Evolutionary conservation across 139 green algal genomes (phyloP).

Genomic region (Nannochloris sp.): DNA sequence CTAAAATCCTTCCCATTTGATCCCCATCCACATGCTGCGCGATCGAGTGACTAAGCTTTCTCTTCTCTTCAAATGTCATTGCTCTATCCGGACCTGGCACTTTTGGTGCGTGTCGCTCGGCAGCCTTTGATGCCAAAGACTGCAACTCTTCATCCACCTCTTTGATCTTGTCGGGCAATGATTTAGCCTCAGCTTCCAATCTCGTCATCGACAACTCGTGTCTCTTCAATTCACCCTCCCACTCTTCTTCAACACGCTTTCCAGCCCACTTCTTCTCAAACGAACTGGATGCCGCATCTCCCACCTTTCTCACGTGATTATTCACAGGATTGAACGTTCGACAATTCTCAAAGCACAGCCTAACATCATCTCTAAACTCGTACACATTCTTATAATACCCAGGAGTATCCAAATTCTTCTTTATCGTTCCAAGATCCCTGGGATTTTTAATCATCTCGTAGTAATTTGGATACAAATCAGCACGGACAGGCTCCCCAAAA

Average conservation of each 20-base stretch:
- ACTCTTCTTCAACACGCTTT: slow-evolving; percentile 33
- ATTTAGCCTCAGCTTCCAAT: slow-evolving; percentile 25
- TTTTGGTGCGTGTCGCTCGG: not conserved
- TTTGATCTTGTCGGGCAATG: slow-evolving; percentile 29
- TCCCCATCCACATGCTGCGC: slow-evolving; percentile 33
- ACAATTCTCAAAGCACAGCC: slow-evolving; percentile 51
- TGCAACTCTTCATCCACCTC: slow-evolving; percentile 39
- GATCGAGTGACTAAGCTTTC: slow-evolving; percentile 28
- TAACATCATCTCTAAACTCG: slow-evolving; percentile 46
- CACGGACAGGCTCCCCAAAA: slow-evolving; percentile 31
- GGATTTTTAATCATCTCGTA: slow-evolving; percentile 58
- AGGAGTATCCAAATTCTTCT: slow-evolving; percentile 12
- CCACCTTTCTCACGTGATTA: slow-evolving; percentile 39
- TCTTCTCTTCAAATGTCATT: slow-evolving; percentile 63
- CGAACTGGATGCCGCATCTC: slow-evolving; percentile 30
- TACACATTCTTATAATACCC: slow-evolving; percentile 32
- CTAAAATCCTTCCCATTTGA: slow-evolving; percentile 36
- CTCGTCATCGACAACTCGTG: slow-evolving; percentile 21
- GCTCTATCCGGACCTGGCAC: slow-evolving; percentile 15
- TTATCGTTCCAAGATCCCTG: slow-evolving; percentile 62
- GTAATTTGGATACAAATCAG: slow-evolving; percentile 45
- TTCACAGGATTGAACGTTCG: slow-evolving; percentile 42
- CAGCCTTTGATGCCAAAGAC: slow-evolving; percentile 35
- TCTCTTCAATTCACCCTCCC: slow-evolving; percentile 25
- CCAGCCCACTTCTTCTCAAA: slow-evolving; percentile 51